Evolutionary conservation across 441 rosid genomes (phyloP).

Genomic region (Lepidium campestre): DNA sequence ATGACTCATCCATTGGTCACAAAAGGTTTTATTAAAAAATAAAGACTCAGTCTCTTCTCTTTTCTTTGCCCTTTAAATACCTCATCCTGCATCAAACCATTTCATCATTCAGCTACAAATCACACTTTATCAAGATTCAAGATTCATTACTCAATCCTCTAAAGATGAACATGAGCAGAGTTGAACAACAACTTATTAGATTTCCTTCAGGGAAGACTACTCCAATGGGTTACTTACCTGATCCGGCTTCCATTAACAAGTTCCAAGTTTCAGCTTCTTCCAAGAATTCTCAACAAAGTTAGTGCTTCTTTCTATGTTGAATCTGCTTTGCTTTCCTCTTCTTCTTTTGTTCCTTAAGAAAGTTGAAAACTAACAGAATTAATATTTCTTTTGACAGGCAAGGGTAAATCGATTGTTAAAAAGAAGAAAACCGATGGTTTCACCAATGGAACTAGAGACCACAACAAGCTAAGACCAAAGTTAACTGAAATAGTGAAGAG

Average conservation of each 20-base stretch:
- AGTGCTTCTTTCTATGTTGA: background rate
- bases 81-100: background rate
- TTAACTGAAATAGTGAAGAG: conserved; percentile 58
- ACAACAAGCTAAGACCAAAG: conserved; percentile 46
- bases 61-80: conserved; percentile 25
- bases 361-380: background rate
- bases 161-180: conserved; percentile 17
- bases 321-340: background rate
- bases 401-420: conserved; percentile 20
- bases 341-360: background rate
- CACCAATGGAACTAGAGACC: conserved; percentile 43
- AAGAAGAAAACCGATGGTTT: conserved; percentile 45
- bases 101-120: conserved; percentile 6
- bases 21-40: conserved; percentile 2
- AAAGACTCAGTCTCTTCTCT: conserved; percentile 9
- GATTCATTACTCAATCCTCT: background rate
- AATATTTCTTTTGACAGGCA: background rate
- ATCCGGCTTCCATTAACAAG: conserved; percentile 24
- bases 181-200: conserved; percentile 15
- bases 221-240: conserved; percentile 17
- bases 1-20: conserved; percentile 35
- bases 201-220: conserved; percentile 10
- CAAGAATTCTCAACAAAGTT: conserved; percentile 27
- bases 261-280: conserved; percentile 19
- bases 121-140: background rate